These are phyloP conservation scores for Cyphellophora attinorum DNA, from an alignment of 2,329 filamentous ascomycete genomes.

Conservation along the genomic window DNA sequence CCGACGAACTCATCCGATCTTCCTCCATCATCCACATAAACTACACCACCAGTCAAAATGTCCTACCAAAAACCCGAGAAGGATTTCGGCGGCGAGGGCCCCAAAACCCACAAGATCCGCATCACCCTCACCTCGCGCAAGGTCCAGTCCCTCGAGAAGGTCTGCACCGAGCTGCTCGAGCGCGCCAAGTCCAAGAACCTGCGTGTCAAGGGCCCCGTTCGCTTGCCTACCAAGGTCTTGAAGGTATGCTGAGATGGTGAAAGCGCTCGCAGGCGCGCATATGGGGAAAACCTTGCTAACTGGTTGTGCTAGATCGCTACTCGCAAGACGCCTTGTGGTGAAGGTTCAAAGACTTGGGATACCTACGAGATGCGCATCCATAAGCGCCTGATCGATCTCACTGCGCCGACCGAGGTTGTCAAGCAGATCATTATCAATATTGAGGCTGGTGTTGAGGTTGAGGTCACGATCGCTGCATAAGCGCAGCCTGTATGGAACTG, in stretches of 20 bases:
- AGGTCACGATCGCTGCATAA: constrained; percentile 45
- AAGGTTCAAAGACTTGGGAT: constrained; percentile 99
- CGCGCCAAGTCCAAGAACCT: constrained; percentile 98
- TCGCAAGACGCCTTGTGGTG: constrained; percentile 98
- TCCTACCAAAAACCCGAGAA: constrained; percentile 95
- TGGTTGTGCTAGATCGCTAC: constrained; percentile 55
- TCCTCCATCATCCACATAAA: constrained; percentile 22
- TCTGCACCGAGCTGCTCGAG: constrained; percentile 96
- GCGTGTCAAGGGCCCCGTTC: constrained; percentile 95
- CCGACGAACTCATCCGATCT: constrained; percentile 8
- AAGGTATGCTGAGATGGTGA: constrained; percentile 37
- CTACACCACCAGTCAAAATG: constrained; percentile 51
- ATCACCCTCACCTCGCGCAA: constrained; percentile 96
- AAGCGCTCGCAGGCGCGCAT: neutral
- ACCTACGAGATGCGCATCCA: constrained; percentile 98
- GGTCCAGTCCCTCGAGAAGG: constrained; percentile 92
- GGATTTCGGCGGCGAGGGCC: constrained; percentile 75
- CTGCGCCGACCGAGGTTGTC: constrained; percentile 80
- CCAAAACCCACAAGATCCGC: constrained; percentile 95
- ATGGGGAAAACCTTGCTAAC: constrained; percentile 1
- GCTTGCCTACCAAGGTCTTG: constrained; percentile 92
- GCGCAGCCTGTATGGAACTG: no score
- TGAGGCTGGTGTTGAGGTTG: constrained; percentile 44
- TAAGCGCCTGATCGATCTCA: constrained; percentile 95
- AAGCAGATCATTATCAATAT: constrained; percentile 47